Base-by-base conservation (phyloP, 352 stramenopile genomes). In the Pythium grandisporangium region DNA sequence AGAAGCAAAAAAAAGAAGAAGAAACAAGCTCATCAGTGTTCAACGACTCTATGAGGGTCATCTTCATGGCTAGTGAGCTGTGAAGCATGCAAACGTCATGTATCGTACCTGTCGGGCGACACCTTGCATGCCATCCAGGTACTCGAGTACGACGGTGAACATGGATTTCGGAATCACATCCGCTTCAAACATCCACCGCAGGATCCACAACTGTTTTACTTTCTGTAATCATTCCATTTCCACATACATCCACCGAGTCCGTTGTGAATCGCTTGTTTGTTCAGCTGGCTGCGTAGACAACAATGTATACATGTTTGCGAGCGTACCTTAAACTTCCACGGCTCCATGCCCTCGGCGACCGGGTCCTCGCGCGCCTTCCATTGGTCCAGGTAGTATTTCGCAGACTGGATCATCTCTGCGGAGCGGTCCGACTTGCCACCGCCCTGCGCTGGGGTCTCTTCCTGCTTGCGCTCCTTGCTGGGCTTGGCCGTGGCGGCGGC, bases 141-240 rank as follows among this genome's bases (percentile, higher is more conserved):
- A 91, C 48, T 87, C 63, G 17, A 91, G 61, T 33, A 85, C 69
- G 33, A 75, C 61, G 23, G 68, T 46, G 41, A 91, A 91, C 60
- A 85, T 78, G n/a, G 68, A 69, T 48, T 91, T 91, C 37, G 74
- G 61, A 25, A 89, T 68, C 21, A 91, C 69, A 30, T 88, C 75
- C 6, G 73, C 75, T 32, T 87, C 74, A 48, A 84, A 88, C 74
- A 91, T 87, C 74, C 78, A 91, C 26, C 45, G 58, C 8, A 91
- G 43, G 40, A 91, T 77, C 78, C 78, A 91, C 38, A 76, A 59
- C 61, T 91, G 78, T 51, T 88, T 85, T 14, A 79, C 74, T 73
- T 82, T 91, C 73, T 84, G 40, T 2, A 35, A 35, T 6, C 47
- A 44, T n/a, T n/a, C n/a, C n/a, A n/a, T n/a, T n/a, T n/a, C n/a